A percentile compares a stretch with the other conserved stretches of the same genome.
Evolutionary conservation across 2,329 filamentous ascomycete species (phyloP).

Genomic region (Penicillium sp.): DNA sequence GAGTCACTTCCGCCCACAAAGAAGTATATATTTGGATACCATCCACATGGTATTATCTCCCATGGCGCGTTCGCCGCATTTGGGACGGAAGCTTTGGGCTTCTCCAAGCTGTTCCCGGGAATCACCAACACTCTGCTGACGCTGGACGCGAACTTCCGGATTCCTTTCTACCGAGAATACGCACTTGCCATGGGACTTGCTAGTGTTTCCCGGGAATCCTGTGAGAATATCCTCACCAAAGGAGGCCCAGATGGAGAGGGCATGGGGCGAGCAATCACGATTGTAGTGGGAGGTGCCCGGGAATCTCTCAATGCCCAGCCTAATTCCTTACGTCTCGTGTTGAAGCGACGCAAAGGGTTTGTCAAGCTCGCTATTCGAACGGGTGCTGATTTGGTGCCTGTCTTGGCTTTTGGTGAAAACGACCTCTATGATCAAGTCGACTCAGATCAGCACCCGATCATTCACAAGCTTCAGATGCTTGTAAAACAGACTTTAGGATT

Average conservation of each 20-base stretch:
- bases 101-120: slow-evolving; percentile 82
- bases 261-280: slow-evolving; percentile 93
- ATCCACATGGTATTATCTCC: slow-evolving; percentile 95
- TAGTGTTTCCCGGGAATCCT: slow-evolving; percentile 87
- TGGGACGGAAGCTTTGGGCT: slow-evolving; percentile 83
- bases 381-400: slow-evolving; percentile 90
- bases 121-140: slow-evolving; percentile 93
- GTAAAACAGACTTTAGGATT: slow-evolving; percentile 87
- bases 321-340: slow-evolving; percentile 69
- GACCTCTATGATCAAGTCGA: slow-evolving; percentile 90
- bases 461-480: slow-evolving; percentile 78
- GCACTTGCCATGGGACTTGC: slow-evolving; percentile 82
- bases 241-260: slow-evolving; percentile 75
- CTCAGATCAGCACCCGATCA: slow-evolving; percentile 69
- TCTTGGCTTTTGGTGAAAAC: slow-evolving; percentile 92
- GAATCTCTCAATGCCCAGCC: slow-evolving; percentile 89
- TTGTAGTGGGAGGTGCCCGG: slow-evolving; percentile 87
- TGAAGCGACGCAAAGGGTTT: slow-evolving; percentile 84
- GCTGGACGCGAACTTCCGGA: slow-evolving; percentile 91
- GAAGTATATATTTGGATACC: slow-evolving; percentile 96
- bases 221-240: slow-evolving; percentile 78
- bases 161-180: slow-evolving; percentile 92
- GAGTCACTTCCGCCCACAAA: slow-evolving; percentile 72
- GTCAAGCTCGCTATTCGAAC: slow-evolving; percentile 88
- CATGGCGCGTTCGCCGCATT: slow-evolving; percentile 95